Evolutionary conservation across 2,329 filamentous ascomycete genomes (phyloP).

Genomic region (Fusarium sp.): DNA sequence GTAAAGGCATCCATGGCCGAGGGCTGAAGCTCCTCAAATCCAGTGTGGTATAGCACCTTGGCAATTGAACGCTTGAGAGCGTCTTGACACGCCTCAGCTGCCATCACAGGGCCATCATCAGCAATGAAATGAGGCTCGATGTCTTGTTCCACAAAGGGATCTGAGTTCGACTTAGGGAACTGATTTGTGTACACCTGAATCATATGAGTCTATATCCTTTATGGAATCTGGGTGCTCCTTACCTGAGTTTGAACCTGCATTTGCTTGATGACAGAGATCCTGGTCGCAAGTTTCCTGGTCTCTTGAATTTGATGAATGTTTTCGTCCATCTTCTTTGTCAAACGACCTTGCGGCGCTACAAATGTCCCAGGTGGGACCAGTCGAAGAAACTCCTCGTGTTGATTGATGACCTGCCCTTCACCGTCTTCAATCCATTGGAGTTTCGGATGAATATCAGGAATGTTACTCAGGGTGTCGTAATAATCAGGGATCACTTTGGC

Average conservation of each 20-base stretch:
- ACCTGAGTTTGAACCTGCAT: conserved; percentile 99
- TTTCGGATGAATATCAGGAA: conserved; percentile 83
- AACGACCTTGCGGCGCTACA: conserved; percentile 75
- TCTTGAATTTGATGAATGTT: conserved; percentile 98
- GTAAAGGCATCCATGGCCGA: conserved; percentile 92
- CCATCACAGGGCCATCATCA: conserved; percentile 89
- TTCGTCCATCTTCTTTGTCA: conserved; percentile 84
- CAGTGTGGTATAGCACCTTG: conserved; percentile 94
- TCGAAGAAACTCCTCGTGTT: conserved; percentile 84
- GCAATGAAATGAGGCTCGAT: conserved; percentile 89
- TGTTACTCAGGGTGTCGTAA: conserved; percentile 86
- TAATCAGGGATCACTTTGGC: conserved; percentile 92
- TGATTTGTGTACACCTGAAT: conserved; percentile 92
- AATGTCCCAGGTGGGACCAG: conserved; percentile 82
- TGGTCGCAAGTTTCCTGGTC: conserved; percentile 93
- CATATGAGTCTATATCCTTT: conserved; percentile 19
- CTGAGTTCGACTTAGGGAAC: conserved; percentile 94
- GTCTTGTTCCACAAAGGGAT: conserved; percentile 88
- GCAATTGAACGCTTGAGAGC: conserved; percentile 91
- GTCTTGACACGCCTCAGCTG: conserved; percentile 81
- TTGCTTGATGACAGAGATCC: conserved; percentile 98
- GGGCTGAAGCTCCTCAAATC: conserved; percentile 96
- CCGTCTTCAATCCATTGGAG: conserved; percentile 90
- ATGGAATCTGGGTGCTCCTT: conserved; percentile 46
- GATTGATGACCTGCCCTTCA: conserved; percentile 89